These are phyloP conservation scores for Carex kokanica DNA, from an alignment of 176 grass and related monocot genomes.

Conservation along the genomic window DNA sequence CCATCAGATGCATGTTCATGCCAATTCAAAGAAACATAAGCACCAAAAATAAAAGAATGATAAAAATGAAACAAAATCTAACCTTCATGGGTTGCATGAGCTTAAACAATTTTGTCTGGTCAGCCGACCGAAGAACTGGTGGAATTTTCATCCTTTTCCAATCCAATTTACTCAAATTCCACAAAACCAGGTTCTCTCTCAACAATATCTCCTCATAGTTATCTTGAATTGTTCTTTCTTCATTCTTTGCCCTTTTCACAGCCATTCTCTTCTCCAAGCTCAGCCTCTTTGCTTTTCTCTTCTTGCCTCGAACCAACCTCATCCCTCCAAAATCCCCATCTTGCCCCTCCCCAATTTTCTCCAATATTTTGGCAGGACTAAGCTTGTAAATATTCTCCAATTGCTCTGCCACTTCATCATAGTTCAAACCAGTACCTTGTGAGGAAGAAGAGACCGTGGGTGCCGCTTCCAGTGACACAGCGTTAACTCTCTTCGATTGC, in stretches of 20 bases:
- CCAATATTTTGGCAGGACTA: conserved; percentile 54
- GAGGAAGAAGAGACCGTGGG: conserved; percentile 22
- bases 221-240: conserved; percentile 24
- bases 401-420: conserved; percentile 73
- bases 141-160: conserved; percentile 94
- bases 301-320: conserved; percentile 43
- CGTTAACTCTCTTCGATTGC: not conserved
- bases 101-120: conserved; percentile 68
- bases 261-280: conserved; percentile 54
- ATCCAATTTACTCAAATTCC: conserved; percentile 67
- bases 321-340: conserved; percentile 15
- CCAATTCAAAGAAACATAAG: not conserved
- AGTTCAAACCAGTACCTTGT: conserved; percentile 34
- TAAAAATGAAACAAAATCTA: not conserved
- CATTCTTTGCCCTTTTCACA: conserved; percentile 31
- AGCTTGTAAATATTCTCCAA: conserved; percentile 91
- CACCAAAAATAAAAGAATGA: not conserved
- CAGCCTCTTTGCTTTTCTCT: conserved; percentile 44
- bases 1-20: not conserved
- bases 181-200: conserved; percentile 44
- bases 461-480: not conserved
- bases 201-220: conserved; percentile 56
- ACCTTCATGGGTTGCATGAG: conserved; percentile 88
- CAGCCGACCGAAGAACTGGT: conserved; percentile 52
- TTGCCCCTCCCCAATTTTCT: conserved; percentile 30